phyloP scores from a whole-genome alignment of 78 protist species.

The Bodo saltans region DNA sequence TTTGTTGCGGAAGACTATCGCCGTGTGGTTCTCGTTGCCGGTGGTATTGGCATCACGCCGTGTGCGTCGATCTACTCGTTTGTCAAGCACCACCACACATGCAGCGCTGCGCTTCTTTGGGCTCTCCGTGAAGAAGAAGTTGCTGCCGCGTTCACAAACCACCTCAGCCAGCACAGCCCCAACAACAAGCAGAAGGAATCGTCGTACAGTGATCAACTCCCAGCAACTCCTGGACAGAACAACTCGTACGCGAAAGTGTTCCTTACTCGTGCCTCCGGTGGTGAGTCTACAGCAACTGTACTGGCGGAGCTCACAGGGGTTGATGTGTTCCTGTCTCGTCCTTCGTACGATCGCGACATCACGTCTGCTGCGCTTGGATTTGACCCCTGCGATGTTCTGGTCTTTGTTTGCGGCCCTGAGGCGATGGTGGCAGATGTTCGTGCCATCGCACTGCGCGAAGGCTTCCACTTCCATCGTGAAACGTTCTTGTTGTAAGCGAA shows the following conservation, averaged over 20 bases:
- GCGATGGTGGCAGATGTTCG: background rate
- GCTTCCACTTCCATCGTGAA: background rate
- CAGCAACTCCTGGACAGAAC: background rate
- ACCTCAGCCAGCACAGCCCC: background rate
- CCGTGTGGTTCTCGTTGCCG: background rate
- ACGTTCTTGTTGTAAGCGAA: background rate
- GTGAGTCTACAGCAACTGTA: too few species aligned
- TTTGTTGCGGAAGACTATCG: background rate
- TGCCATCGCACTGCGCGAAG: background rate
- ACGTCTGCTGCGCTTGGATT: too few species aligned
- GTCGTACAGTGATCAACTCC: background rate
- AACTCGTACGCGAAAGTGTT: too few species aligned
- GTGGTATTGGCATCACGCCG: conserved; percentile 33
- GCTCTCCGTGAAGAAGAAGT: background rate
- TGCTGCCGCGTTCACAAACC: background rate
- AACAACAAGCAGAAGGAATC: background rate
- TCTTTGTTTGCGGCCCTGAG: background rate
- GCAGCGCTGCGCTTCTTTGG: background rate
- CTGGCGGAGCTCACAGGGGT: too few species aligned
- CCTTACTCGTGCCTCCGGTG: too few species aligned
- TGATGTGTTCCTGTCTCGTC: too few species aligned
- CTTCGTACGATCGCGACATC: too few species aligned
- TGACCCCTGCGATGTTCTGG: too few species aligned
- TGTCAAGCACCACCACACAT: background rate
- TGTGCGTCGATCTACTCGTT: background rate